A percentile compares a stretch with the other conserved stretches of the same genome.
phyloP scores from a whole-genome alignment of 2,329 filamentous ascomycete species.

The Talaromyces sp. region DNA sequence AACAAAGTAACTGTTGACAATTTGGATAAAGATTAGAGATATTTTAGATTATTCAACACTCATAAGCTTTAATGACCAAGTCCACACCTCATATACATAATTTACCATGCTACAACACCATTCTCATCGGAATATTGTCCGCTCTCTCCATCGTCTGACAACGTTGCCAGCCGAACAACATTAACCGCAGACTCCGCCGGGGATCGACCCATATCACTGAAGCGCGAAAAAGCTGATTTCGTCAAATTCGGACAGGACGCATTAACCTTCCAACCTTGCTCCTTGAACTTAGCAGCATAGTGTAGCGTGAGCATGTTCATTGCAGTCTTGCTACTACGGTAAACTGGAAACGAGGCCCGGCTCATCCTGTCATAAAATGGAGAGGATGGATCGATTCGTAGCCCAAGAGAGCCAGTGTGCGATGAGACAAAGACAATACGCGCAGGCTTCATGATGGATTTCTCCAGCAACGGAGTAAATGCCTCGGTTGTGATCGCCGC shows the following conservation, averaged over 20 bases:
- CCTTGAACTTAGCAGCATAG: constrained; percentile 43
- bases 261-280: constrained; percentile 34
- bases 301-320: constrained; percentile 50
- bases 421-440: constrained; percentile 33
- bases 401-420: constrained; percentile 24
- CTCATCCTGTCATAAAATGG: constrained; percentile 13
- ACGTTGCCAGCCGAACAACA: constrained; percentile 21
- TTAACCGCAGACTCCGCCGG: constrained; percentile 23
- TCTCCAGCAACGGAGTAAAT: constrained; percentile 29
- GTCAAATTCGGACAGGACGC: constrained; percentile 27
- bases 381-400: constrained; percentile 17
- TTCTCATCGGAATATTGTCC: constrained; percentile 23
- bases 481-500: constrained; percentile 30
- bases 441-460: constrained; percentile 19
- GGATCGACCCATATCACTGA: constrained; percentile 12
- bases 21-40: too few relatives aligned
- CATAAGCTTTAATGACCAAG: background rate
- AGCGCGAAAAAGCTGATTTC: constrained; percentile 19
- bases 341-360: constrained; percentile 28
- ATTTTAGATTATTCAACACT: too few relatives aligned
- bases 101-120: constrained; percentile 22
- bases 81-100: background rate
- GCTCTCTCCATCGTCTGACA: constrained; percentile 20
- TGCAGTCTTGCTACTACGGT: constrained; percentile 48
- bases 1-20: too few relatives aligned